These are phyloP conservation scores for Trametes gibbosa DNA, from an alignment of 768 basidiomycete species.

Conservation along the genomic window DNA sequence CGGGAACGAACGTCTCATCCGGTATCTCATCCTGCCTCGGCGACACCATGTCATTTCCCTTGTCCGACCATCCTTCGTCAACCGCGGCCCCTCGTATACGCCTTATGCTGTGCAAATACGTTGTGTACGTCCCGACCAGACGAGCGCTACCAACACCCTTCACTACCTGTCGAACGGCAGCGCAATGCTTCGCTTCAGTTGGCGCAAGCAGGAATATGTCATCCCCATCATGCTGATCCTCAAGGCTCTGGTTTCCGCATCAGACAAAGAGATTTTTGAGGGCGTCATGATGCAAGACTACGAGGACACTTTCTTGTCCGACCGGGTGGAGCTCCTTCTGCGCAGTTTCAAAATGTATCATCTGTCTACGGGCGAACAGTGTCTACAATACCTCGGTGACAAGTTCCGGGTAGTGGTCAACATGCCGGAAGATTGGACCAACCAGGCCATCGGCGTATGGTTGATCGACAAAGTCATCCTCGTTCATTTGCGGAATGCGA, in stretches of 20 bases:
- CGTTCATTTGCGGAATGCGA: constrained; percentile 81
- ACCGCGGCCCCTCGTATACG: constrained; percentile 94
- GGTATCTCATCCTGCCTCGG: constrained; percentile 94
- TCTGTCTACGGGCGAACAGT: constrained; percentile 84
- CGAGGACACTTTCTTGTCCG: constrained; percentile 94
- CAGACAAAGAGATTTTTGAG: constrained; percentile 96
- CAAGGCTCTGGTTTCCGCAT: constrained; percentile 87
- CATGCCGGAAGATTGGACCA: constrained; percentile 91
- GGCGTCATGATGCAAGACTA: constrained; percentile 96
- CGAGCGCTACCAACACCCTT: constrained; percentile 91
- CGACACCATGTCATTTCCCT: constrained; percentile 95
- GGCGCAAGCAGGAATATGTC: constrained; percentile 97
- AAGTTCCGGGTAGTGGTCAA: constrained; percentile 93
- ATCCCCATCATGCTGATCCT: constrained; percentile 96
- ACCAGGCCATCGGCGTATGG: constrained; percentile 76
- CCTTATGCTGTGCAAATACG: constrained; percentile 94
- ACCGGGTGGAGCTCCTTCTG: constrained; percentile 91
- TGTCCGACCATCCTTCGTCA: constrained; percentile 84
- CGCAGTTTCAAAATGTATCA: constrained; percentile 94
- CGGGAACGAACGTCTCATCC: constrained; percentile 97
- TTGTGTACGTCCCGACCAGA: constrained; percentile 91
- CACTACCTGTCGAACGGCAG: constrained; percentile 96
- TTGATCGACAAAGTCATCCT: constrained; percentile 83
- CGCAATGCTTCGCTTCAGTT: constrained; percentile 94
- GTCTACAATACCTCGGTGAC: constrained; percentile 92